Evolutionary conservation across 495 filamentous ascomycete species (phyloP), one percentile per base, ranked within the genome.

Genomic region (Xylaria cubensis): DNA sequence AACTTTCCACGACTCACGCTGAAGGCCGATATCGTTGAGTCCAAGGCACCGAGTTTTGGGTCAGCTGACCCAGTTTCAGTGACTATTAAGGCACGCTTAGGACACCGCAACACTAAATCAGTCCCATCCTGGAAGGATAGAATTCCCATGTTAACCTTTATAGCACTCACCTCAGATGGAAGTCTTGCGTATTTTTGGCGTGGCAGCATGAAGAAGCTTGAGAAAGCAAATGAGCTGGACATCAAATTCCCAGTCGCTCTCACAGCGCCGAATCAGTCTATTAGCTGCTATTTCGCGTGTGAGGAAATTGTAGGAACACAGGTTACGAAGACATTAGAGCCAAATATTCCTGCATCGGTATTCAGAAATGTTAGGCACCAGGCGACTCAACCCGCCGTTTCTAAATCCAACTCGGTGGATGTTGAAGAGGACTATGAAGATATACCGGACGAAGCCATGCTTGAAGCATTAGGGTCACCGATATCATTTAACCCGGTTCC

Each of bases 231-330:
- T 4, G 89, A 86, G 1, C 81, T 90, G 15, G 88, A 92, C 6
- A 75, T 95, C 17, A 79, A 84, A 7, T 90, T 97, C 68, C 83
- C 82, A 19, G 89, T 86, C 1, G 81, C 87, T 0, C 74, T 97
- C 53, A 86, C 83, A 10, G 81, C 76, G 9, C 72, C 83, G 12
- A 85, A 85, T 10, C 90, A 95, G 58, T 82, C 78, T 19, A 84
- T 98, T 55, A 82, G 82, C 29, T 96, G 92, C 71, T 89, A 93
- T 79, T 86, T 93, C 15, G 92, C 92, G 81, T 98, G 96, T 74
- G 95, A 98, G 80, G 92, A 94, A 50, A 92, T 98, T 72, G 94
- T 95, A 73, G 97, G 95, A 3, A 98, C 97, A 0, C 79, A 88
- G 69, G 85, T 89, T 55, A 83, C 84, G 39, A 89, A 88, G 51